Percentiles rank a stretch among this genome's conserved stretches.
Evolutionary conservation across 768 basidiomycete genomes (phyloP).

Genomic region (Lactarius akahatsu): DNA sequence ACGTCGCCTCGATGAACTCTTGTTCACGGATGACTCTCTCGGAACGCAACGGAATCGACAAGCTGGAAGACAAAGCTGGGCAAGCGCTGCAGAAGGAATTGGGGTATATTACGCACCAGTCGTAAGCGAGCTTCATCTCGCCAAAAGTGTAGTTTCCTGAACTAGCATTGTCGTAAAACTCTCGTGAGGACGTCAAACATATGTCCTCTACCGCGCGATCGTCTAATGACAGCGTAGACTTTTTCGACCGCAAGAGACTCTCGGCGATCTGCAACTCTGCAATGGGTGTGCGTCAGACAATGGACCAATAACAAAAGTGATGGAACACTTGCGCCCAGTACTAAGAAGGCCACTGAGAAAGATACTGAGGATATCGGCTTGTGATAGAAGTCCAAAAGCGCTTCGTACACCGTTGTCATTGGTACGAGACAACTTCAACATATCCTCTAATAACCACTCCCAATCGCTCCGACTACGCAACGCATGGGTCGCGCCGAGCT

Average conservation of each 20-base stretch:
- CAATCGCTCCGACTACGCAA: conserved; percentile 71
- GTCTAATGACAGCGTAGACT: conserved; percentile 48
- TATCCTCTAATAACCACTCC: conserved; percentile 86
- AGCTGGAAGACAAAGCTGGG: conserved; percentile 43
- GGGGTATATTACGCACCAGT: conserved; percentile 61
- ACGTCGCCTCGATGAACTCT: conserved; percentile 97
- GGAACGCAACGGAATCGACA: conserved; percentile 69
- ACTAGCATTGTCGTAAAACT: conserved; percentile 93
- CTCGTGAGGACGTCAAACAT: conserved; percentile 75
- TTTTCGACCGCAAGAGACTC: conserved; percentile 52
- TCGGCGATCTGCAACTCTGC: conserved; percentile 70
- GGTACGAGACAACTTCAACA: conserved; percentile 72
- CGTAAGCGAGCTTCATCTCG: conserved; percentile 96
- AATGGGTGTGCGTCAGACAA: conserved; percentile 18
- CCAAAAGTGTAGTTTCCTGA: conserved; percentile 90
- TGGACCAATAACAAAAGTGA: background rate
- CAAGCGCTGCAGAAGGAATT: background rate
- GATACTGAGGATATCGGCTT: conserved; percentile 72
- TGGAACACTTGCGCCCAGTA: conserved; percentile 72
- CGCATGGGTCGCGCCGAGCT: conserved; percentile 56
- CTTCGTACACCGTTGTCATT: conserved; percentile 64
- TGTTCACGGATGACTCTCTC: conserved; percentile 65
- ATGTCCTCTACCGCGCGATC: conserved; percentile 64
- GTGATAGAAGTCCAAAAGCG: conserved; percentile 75
- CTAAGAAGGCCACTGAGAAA: conserved; percentile 86